phyloP scores from a whole-genome alignment of 1,284 basidiomycete species.

The Microbotryomycetes sp. region DNA sequence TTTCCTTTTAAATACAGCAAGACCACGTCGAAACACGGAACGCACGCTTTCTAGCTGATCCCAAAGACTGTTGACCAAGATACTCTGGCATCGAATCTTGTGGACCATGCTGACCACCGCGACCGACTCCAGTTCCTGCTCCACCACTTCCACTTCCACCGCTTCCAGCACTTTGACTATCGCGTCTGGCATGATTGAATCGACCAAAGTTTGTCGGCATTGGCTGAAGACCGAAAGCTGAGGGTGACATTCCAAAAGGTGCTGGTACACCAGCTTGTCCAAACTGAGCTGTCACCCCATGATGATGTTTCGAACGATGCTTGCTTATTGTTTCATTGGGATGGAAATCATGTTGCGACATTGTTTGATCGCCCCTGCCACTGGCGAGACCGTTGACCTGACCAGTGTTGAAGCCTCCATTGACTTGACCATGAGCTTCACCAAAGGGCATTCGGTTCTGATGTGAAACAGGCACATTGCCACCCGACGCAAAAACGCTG shows the following conservation, averaged over 20 bases:
- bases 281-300: too few species aligned
- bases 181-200: neutral
- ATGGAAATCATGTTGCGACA: too few species aligned
- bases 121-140: neutral
- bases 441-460: too few species aligned
- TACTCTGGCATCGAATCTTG: neutral
- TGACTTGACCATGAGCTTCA: too few species aligned
- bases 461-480: neutral
- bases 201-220: neutral
- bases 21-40: neutral
- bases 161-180: neutral
- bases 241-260: neutral
- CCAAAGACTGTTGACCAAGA: neutral
- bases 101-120: too few species aligned
- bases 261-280: too few species aligned
- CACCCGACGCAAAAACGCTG: neutral
- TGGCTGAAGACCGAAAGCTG: neutral
- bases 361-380: too few species aligned
- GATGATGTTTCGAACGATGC: too few species aligned
- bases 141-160: neutral
- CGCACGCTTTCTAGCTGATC: too few species aligned
- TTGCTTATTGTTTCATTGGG: too few species aligned
- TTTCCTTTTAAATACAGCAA: neutral
- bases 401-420: too few species aligned
- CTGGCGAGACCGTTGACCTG: too few species aligned